A percentile compares a stretch with the other conserved stretches of the same genome.
These are phyloP conservation scores for Physcomitrellopsis africana DNA, from an alignment of 225 moss, liverwort and hornwort species.

Conservation along the genomic window DNA sequence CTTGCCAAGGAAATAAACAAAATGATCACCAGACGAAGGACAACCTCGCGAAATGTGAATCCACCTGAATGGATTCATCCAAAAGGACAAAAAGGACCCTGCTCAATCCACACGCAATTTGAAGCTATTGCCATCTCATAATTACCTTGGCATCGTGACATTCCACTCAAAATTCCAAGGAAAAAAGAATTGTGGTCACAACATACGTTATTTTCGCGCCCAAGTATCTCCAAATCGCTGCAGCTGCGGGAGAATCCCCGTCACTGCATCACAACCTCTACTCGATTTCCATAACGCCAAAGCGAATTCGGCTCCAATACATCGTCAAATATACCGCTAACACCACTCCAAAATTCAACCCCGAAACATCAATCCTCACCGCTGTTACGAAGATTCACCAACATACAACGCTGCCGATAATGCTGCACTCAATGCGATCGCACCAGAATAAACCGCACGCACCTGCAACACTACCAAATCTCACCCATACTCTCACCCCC, in stretches of 20 bases:
- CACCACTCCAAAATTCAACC: slow-evolving; percentile 12
- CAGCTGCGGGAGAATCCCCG: slow-evolving; percentile 15
- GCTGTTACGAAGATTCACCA: not conserved
- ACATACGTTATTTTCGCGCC: slow-evolving; percentile 30
- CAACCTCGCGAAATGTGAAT: not conserved
- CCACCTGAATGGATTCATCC: not conserved
- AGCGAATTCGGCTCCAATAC: slow-evolving; percentile 12
- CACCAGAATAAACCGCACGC: too few species aligned
- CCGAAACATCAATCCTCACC: not conserved
- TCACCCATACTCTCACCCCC: not conserved
- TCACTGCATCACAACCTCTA: slow-evolving; percentile 29
- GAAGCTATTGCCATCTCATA: not conserved
- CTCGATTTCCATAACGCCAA: slow-evolving; percentile 21
- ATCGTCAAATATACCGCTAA: not conserved
- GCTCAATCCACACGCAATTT: not conserved
- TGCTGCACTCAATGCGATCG: too few species aligned
- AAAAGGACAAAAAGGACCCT: not conserved
- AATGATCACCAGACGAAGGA: not conserved
- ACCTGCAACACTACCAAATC: slow-evolving; percentile 1
- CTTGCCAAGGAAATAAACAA: not conserved
- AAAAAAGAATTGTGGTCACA: not conserved
- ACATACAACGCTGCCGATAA: too few species aligned
- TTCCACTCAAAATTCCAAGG: slow-evolving; percentile 17
- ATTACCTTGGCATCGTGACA: slow-evolving; percentile 14
- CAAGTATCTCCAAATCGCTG: slow-evolving; percentile 16